A percentile compares a stretch with the other conserved stretches of the same genome.
These are phyloP conservation scores for Cruciata laevipes DNA, from an alignment of 257 asterid species.

Conservation along the genomic window DNA sequence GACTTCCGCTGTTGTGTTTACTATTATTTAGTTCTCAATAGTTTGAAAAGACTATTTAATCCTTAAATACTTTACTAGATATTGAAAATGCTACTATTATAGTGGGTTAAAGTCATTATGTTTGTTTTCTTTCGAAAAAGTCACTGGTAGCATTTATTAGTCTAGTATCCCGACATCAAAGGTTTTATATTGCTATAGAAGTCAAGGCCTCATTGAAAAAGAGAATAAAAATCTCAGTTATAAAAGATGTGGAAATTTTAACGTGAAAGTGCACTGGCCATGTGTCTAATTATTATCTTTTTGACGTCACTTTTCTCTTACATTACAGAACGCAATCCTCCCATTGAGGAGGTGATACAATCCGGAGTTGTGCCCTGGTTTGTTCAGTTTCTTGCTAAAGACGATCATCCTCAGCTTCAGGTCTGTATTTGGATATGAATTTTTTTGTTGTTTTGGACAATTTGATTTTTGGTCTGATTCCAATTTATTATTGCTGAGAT, in stretches of 20 bases:
- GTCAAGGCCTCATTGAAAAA: neutral
- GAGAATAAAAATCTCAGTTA: too few relatives aligned
- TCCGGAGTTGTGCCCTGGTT: conserved; percentile 87
- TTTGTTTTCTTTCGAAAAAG: neutral
- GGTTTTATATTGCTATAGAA: too few relatives aligned
- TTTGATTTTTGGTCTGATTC: neutral
- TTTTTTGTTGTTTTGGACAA: conserved; percentile 4
- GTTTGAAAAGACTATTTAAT: neutral
- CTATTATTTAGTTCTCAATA: too few relatives aligned
- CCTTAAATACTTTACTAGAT: neutral
- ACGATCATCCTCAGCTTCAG: conserved; percentile 83
- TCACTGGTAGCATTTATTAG: neutral
- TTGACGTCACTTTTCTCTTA: conserved; percentile 1
- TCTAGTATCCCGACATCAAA: neutral
- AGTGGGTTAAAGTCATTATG: neutral
- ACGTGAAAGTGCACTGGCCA: neutral
- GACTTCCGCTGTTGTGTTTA: neutral
- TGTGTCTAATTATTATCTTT: neutral
- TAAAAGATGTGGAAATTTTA: too few relatives aligned
- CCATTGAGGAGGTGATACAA: conserved; percentile 88
- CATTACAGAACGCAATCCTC: conserved; percentile 70
- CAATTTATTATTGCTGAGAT: conserved; percentile 1
- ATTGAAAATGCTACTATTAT: neutral
- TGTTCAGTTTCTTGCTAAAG: conserved; percentile 79
- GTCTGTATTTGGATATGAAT: conserved; percentile 20